Percentiles rank a stretch among this genome's conserved stretches.
phyloP scores from a whole-genome alignment of 2,329 filamentous ascomycete genomes.

The Sarocladium brachiariae region DNA sequence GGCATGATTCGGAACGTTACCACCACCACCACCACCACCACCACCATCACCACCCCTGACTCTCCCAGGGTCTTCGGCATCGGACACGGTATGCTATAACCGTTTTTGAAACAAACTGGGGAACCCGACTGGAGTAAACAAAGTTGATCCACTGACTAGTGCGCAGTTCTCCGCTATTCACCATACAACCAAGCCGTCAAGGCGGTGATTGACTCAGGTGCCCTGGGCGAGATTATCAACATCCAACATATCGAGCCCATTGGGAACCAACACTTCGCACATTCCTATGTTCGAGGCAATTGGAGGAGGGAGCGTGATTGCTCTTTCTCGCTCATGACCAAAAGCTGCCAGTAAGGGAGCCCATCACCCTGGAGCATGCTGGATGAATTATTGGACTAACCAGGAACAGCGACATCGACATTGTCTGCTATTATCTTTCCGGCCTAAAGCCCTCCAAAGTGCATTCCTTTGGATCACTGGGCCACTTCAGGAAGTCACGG shows the following conservation, averaged over 20 bases:
- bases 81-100: conserved; percentile 12
- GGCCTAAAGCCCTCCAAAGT: conserved; percentile 13
- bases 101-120: no score
- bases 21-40: no score
- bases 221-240: conserved; percentile 15
- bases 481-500: conserved; percentile 14
- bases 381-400: background rate
- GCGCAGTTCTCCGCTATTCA: conserved; percentile 13
- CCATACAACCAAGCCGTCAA: conserved; percentile 14
- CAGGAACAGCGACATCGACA: conserved; percentile 13
- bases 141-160: background rate
- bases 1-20: conserved; percentile 11
- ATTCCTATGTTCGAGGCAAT: conserved; percentile 15
- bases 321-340: conserved; percentile 14
- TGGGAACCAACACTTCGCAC: conserved; percentile 15
- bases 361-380: background rate
- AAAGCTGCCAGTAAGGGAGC: conserved; percentile 14
- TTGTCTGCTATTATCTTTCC: conserved; percentile 13
- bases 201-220: conserved; percentile 14
- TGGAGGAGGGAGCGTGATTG: conserved; percentile 13
- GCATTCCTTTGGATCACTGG: conserved; percentile 14
- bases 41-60: no score
- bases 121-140: no score
- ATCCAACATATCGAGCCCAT: conserved; percentile 15
- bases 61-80: conserved; percentile 13